These are phyloP conservation scores for Pestalotiopsis fici DNA, from an alignment of 2,329 filamentous ascomycete species.

Conservation along the genomic window DNA sequence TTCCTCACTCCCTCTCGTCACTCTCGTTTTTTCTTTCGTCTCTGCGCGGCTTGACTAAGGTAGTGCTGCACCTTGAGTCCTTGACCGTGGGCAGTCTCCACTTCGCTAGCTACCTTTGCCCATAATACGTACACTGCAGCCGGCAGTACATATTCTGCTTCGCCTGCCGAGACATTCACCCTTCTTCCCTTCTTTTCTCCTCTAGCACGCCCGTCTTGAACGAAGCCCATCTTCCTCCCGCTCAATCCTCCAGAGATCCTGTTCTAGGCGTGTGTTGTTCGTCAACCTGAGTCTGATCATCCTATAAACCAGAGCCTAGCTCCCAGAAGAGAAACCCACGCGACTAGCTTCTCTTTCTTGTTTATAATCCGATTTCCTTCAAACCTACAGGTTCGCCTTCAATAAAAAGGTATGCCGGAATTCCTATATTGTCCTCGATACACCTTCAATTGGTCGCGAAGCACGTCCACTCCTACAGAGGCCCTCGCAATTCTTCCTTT, in stretches of 20 bases:
- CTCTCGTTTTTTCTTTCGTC: not conserved
- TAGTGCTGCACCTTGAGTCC: slow-evolving; percentile 19
- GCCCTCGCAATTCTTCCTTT: not conserved
- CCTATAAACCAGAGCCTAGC: slow-evolving; percentile 18
- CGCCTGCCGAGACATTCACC: slow-evolving; percentile 17
- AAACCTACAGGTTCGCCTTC: not conserved
- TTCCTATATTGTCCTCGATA: not conserved
- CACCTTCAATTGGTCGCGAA: not conserved
- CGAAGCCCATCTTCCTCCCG: slow-evolving; percentile 8
- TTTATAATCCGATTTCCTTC: not conserved
- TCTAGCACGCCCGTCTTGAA: slow-evolving; percentile 34
- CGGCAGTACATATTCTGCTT: slow-evolving; percentile 28
- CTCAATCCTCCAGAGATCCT: slow-evolving; percentile 18
- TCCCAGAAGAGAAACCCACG: slow-evolving; percentile 11
- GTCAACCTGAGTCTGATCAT: slow-evolving; percentile 20
- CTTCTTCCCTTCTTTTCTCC: slow-evolving; percentile 20
- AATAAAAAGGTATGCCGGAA: slow-evolving; percentile 3
- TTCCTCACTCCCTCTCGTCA: slow-evolving; percentile 6
- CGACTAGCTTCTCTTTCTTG: slow-evolving; percentile 6
- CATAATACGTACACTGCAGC: slow-evolving; percentile 1
- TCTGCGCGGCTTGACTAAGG: not conserved
- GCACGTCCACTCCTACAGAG: not conserved
- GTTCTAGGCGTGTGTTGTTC: slow-evolving; percentile 36
- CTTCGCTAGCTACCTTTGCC: slow-evolving; percentile 1
- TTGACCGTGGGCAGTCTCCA: slow-evolving; percentile 29